Evolutionary conservation across 352 stramenopile genomes (phyloP), one percentile per base, ranked within the genome.

Genomic region (Lagenidium sp.): DNA sequence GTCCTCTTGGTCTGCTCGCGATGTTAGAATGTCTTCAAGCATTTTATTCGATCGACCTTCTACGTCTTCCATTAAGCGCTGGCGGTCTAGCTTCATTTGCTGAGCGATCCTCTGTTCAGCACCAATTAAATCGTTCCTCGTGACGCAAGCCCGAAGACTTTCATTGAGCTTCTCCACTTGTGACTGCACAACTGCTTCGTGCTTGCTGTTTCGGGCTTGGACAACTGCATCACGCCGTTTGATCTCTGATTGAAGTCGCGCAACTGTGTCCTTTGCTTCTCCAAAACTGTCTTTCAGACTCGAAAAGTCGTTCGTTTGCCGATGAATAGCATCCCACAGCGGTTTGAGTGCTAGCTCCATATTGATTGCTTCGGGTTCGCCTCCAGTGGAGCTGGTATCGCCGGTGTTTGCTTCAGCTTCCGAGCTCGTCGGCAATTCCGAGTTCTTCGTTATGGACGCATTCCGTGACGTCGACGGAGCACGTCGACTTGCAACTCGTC

Each of bases 121-220:
- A 20, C 67, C 67, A 34, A 89, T 89, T 15, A 92, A 47, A 35
- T 89, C 77, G 51, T 88, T 88, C 18, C 76, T 48, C 8, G 76
- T 88, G n/a, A 85, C 71, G 26, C 77, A 89, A 2, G 71, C 50
- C 3, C 74, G 74, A 29, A 92, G 53, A 16, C 53, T 71, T 21
- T 92, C 77, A 41, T 85, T 89, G 20, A 92, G 62, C 41, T 85
- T 89, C 25, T 89, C 76, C 42, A 92, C 60, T 44, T 89, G 70
- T 4, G 61, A 54, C 44, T 92, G 79, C 37, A 92, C 62, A 3
- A 77, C 55, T 4, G 41, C 43, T 45, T 89, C 79, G 53, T 89
- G 75, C 28, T 92, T 89, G 36, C 65, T 69, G 41, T 89, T 92
- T 6, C 79, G 58, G 1, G 76, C 79, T 45, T 89, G 77, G 12